Conservation (phyloP, 148 eudicot genomes). For the Arctostaphylos glauca region DNA sequence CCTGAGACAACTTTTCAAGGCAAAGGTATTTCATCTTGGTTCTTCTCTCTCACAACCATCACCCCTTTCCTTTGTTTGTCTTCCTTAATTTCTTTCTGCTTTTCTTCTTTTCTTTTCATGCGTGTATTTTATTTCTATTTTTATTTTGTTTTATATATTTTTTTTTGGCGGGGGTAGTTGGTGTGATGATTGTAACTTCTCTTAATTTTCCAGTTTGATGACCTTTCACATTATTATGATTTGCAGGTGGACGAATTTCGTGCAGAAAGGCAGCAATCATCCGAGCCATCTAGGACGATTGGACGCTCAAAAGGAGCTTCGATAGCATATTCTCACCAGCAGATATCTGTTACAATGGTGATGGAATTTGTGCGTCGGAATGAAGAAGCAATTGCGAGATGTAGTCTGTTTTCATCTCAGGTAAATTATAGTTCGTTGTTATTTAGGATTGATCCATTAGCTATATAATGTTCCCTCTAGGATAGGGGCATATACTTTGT, state of each 20-base stretch:
- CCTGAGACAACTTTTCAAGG: constrained; percentile 75
- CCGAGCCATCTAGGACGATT: constrained; percentile 72
- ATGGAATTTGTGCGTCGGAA: too few relatives aligned
- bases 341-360: too few relatives aligned
- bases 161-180: background rate
- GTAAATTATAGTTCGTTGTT: too few relatives aligned
- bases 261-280: constrained; percentile 66
- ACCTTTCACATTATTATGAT: constrained; percentile 8
- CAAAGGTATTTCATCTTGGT: constrained; percentile 74
- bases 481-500: too few relatives aligned
- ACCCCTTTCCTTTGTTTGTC: background rate
- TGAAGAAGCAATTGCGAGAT: too few relatives aligned
- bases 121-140: too few relatives aligned
- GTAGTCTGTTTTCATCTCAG: too few relatives aligned
- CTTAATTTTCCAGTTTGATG: background rate
- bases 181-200: background rate
- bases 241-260: constrained; percentile 87
- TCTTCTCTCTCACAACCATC: constrained; percentile 5
- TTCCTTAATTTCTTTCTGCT: background rate
- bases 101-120: too few relatives aligned
- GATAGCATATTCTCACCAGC: constrained; percentile 67
- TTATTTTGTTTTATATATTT: background rate
- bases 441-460: too few relatives aligned
- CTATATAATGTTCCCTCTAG: too few relatives aligned
- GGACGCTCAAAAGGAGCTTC: constrained; percentile 97